Evolutionary conservation across 2,329 filamentous ascomycete species (phyloP), one percentile per base, ranked within the genome.

Genomic region (Sporothrix pallida): DNA sequence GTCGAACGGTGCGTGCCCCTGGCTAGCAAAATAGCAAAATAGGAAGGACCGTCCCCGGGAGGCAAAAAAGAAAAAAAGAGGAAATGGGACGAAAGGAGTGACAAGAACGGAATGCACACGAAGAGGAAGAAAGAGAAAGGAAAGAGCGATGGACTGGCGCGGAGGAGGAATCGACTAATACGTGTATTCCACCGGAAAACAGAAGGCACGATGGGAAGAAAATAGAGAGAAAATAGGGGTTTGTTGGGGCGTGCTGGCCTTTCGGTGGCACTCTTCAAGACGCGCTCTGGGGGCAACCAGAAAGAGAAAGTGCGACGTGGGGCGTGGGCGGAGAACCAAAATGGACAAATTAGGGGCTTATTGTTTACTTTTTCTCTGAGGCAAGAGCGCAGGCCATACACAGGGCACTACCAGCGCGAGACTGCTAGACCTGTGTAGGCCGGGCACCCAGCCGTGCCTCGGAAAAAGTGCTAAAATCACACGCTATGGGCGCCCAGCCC

Each of bases 311-410:
- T 70, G 68, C 68, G 50, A 58, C 52, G 68, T 58, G 68, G 68
- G 52, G 68, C 68, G 20, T 31, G 48, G 62, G 44, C 62, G 37
- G 58, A 23, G 20, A 69, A 37, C 20, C 26, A 52, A 69, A 69
- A 69, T 69, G 46, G 65, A 54, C 15, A 69, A 56, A 70, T 54
- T 54, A 50, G 46, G 48, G 23, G 23, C 15, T 26, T 26, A 8
- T 70, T 70, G 68, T 70, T 70, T 70, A 70, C 52, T 70, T 70
- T 70, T 60, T 60, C 31, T 37, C 20, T n/a, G n/a, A 52, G 31
- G 31, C 31, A 37, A 37, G 31, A 37, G 31, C 31, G 31, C 31
- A 37, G 31, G 31, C 7, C 31, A 37, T 7, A 37, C 31, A 37
- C 31, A 37, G 7, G 4, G 31, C 31, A 37, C 31, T 50, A 23